Evolutionary conservation across 2,329 filamentous ascomycete species (phyloP), one percentile per base, ranked within the genome.

Genomic region (Chaetothyriales sp.): DNA sequence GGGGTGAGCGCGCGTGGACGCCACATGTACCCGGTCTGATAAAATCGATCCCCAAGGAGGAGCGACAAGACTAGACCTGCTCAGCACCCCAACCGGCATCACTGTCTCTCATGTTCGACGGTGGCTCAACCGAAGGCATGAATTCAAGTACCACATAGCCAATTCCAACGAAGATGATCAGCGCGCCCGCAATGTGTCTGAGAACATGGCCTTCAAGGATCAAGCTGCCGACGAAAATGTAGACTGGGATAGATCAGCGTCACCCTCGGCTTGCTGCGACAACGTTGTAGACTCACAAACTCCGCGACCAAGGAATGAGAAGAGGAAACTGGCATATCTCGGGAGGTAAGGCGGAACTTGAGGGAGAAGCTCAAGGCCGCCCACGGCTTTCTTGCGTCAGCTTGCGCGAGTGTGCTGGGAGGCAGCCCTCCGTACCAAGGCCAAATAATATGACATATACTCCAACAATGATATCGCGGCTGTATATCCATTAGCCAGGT

Each of bases 281-380:
- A 37, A 50, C 49, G 28, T 25, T 46, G 13, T 15, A 40, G 15
- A 82, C 88, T 72, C 81, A 95, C 89, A 97, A 67, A 88, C 77
- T 70, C 92, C 92, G 66, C 92, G 89, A 56, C 92, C 92, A 61
- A 97, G 73, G 77, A 98, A 97, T 53, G 87, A 94, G 76, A 97
- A 97, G 70, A 97, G 83, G 76, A 98, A 98, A 9, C 88, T 94
- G 51, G 89, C 90, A 74, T 97, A 95, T 72, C 88, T 84, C 53
- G 89, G 85, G 51, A 95, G 77, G 68, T 95, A 89, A 54, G 89
- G 87, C 48, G 92, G 90, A 62, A 95, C 90, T 70, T 95, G 67
- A 47, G 70, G 70, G 43, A 73, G 85, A 74, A 97, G 94, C 71
- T 98, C 92, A 61, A 89, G 78, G 47, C 85, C 76, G 46, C 76